phyloP scores from a whole-genome alignment of 768 basidiomycete genomes.

The Tubosaeta brunneosetosa region DNA sequence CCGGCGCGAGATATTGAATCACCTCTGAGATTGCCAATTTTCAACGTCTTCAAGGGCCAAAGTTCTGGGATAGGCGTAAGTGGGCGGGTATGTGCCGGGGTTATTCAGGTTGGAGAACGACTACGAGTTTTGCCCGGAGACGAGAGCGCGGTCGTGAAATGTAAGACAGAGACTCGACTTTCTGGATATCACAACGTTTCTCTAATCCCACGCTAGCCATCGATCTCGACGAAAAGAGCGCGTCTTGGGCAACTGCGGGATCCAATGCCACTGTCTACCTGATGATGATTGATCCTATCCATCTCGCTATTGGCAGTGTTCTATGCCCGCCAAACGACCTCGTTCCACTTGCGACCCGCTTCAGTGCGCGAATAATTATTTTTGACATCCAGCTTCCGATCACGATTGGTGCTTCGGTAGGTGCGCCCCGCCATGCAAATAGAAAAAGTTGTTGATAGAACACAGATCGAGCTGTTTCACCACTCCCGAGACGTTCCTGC shows the following conservation, averaged over 20 bases:
- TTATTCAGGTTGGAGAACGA: conserved; percentile 89
- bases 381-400: conserved; percentile 93
- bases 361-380: conserved; percentile 85
- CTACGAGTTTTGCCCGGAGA: conserved; percentile 88
- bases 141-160: conserved; percentile 76
- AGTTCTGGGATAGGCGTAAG: conserved; percentile 73
- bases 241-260: conserved; percentile 88
- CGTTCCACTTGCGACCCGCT: conserved; percentile 71
- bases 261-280: conserved; percentile 85
- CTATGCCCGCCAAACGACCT: conserved; percentile 70
- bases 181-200: neutral
- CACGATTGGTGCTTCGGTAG: conserved; percentile 78
- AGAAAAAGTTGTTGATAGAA: neutral
- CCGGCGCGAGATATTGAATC: conserved; percentile 71
- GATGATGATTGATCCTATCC: conserved; percentile 77
- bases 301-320: conserved; percentile 84
- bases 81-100: conserved; percentile 80
- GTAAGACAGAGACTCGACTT: conserved; percentile 31
- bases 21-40: conserved; percentile 82
- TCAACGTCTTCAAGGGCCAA: conserved; percentile 92
- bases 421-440: conserved; percentile 11
- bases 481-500: conserved; percentile 93
- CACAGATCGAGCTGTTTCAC: conserved; percentile 87
- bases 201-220: conserved; percentile 52
- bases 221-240: conserved; percentile 70